phyloP scores from a whole-genome alignment of 495 filamentous ascomycete genomes.

The Niebla homalea region DNA sequence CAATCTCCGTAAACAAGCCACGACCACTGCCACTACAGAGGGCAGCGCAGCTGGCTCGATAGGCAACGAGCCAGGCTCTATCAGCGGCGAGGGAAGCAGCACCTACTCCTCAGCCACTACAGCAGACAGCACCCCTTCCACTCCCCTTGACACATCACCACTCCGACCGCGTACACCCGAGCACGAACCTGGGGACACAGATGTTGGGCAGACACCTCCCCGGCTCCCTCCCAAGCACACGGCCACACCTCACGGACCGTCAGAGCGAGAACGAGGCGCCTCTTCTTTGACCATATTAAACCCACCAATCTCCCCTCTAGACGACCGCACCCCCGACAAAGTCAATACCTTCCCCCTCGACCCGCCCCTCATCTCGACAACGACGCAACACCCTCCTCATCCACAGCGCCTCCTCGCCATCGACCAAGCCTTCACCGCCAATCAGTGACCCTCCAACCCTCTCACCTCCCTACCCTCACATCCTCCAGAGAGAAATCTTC shows the following conservation, averaged over 20 bases:
- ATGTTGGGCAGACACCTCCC: slow-evolving; percentile 25
- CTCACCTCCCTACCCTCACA: neutral
- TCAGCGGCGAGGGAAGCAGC: slow-evolving; percentile 41
- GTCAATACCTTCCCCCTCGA: slow-evolving; percentile 17
- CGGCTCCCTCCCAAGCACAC: slow-evolving; percentile 24
- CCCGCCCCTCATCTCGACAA: slow-evolving; percentile 3
- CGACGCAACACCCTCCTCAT: slow-evolving; percentile 4
- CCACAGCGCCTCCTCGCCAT: neutral
- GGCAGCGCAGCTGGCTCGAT: neutral
- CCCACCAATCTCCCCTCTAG: neutral
- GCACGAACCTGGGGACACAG: slow-evolving; percentile 37
- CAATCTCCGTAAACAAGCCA: slow-evolving; percentile 59
- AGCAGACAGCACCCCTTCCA: slow-evolving; percentile 15
- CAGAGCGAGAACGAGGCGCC: slow-evolving; percentile 16
- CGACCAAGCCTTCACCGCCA: neutral
- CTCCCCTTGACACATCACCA: slow-evolving; percentile 35
- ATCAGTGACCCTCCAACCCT: neutral
- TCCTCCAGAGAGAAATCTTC: neutral
- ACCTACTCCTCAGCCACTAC: slow-evolving; percentile 24
- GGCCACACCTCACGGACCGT: slow-evolving; percentile 8
- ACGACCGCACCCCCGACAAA: slow-evolving; percentile 4
- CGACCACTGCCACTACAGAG: slow-evolving; percentile 4
- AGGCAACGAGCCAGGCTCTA: slow-evolving; percentile 30
- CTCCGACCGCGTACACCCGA: slow-evolving; percentile 35
- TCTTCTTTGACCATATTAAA: neutral